Conservation (phyloP, 305 asterid species). For the Stenogyne calaminthoides region DNA sequence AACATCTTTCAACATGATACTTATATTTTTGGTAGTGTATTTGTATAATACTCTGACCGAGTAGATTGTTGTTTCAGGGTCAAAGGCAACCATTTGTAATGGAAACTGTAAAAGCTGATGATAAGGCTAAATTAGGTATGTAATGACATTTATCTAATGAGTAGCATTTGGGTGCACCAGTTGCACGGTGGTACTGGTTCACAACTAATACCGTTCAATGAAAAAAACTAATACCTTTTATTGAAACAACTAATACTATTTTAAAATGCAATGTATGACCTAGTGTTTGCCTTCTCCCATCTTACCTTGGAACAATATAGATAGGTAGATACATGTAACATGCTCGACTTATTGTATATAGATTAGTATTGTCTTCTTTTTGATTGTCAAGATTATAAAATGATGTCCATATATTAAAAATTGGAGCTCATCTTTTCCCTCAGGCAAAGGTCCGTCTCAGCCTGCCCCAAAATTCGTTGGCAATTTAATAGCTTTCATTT, state of each 20-base stretch:
- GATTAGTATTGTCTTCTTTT: too few relatives aligned
- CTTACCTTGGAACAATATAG: neutral
- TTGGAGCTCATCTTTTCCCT: conserved; percentile 15
- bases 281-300: neutral
- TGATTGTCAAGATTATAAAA: neutral
- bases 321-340: neutral
- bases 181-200: too few relatives aligned
- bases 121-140: conserved; percentile 84
- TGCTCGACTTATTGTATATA: neutral
- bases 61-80: conserved; percentile 54
- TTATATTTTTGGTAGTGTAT: conserved; percentile 4
- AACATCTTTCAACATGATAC: conserved; percentile 13
- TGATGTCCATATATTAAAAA: conserved; percentile 10
- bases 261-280: too few relatives aligned
- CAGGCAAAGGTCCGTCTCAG: conserved; percentile 88
- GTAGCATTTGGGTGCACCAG: too few relatives aligned
- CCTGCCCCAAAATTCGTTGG: conserved; percentile 86
- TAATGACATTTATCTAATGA: conserved; percentile 11
- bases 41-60: conserved; percentile 1
- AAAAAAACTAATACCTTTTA: too few relatives aligned
- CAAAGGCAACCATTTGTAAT: conserved; percentile 80
- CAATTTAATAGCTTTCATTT: conserved; percentile 71
- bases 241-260: too few relatives aligned
- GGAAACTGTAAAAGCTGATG: conserved; percentile 97
- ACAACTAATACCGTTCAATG: too few relatives aligned